Percentiles rank a stretch among this genome's conserved stretches.
phyloP scores from a whole-genome alignment of 495 filamentous ascomycete species.

The Poronia punctata region DNA sequence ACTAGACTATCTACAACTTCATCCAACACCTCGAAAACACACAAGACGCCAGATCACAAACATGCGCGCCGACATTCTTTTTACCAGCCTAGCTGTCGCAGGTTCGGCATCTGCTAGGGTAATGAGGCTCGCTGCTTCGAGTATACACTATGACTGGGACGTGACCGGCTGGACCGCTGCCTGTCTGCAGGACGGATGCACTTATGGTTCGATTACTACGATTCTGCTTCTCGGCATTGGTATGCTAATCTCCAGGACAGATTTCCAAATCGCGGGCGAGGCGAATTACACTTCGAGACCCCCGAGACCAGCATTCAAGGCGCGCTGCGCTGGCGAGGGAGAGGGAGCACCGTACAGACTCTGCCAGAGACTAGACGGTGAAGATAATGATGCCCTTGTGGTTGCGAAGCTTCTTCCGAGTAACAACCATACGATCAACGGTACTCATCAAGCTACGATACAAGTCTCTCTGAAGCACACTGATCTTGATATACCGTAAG shows the following conservation, averaged over 20 bases:
- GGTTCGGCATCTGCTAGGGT: constrained; percentile 15
- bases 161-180: constrained; percentile 25
- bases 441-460: constrained; percentile 16
- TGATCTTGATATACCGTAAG: constrained; percentile 13
- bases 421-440: constrained; percentile 12
- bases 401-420: constrained; percentile 20
- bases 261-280: constrained; percentile 21
- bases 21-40: not conserved
- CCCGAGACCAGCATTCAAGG: constrained; percentile 20
- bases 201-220: constrained; percentile 17
- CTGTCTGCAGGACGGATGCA: constrained; percentile 10
- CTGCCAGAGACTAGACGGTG: constrained; percentile 11
- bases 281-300: constrained; percentile 14
- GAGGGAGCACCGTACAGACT: constrained; percentile 18
- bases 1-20: not conserved
- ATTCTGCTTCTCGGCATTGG: not conserved
- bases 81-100: constrained; percentile 14
- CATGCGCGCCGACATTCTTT: constrained; percentile 20
- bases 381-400: constrained; percentile 13
- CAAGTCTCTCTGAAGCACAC: constrained; percentile 23
- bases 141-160: constrained; percentile 14
- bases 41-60: constrained; percentile 1
- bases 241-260: constrained; percentile 7
- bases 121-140: constrained; percentile 14
- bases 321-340: constrained; percentile 19